Percentiles rank a stretch among this genome's conserved stretches.
Evolutionary conservation across 1,284 basidiomycete genomes (phyloP).

Genomic region (Schizopora paradoxa): DNA sequence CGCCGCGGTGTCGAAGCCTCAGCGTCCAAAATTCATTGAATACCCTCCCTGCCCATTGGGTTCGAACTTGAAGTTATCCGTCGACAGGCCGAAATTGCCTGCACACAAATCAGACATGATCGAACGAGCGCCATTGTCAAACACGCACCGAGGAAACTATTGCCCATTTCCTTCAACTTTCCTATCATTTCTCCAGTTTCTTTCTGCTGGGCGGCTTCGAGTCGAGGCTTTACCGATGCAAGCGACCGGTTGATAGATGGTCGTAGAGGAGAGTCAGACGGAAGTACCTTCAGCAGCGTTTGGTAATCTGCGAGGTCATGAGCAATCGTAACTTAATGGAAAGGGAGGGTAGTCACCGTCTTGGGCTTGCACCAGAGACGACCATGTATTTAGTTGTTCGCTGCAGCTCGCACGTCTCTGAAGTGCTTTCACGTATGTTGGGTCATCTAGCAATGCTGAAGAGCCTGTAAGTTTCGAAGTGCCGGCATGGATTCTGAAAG

Average conservation of each 20-base stretch:
- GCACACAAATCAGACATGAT: background rate
- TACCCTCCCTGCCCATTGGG: slow-evolving; percentile 92
- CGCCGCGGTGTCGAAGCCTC: no score
- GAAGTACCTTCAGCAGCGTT: slow-evolving; percentile 57
- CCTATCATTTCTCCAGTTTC: slow-evolving; percentile 92
- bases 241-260: slow-evolving; percentile 47
- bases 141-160: slow-evolving; percentile 79
- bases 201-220: slow-evolving; percentile 72
- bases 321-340: background rate
- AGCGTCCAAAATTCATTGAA: slow-evolving; percentile 78
- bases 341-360: slow-evolving; percentile 55
- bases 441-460: slow-evolving; percentile 80
- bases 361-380: slow-evolving; percentile 74
- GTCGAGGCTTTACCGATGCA: slow-evolving; percentile 53
- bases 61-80: slow-evolving; percentile 92
- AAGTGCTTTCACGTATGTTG: slow-evolving; percentile 81
- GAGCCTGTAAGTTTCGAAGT: slow-evolving; percentile 9
- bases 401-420: slow-evolving; percentile 85
- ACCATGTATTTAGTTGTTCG: slow-evolving; percentile 77
- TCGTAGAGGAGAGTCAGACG: slow-evolving; percentile 48
- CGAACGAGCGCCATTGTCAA: background rate
- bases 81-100: slow-evolving; percentile 86
- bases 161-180: slow-evolving; percentile 91
- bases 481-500: slow-evolving; percentile 6
- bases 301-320: slow-evolving; percentile 66